Evolutionary conservation across 73 alveolate species (phyloP).

Genomic region (Durusdinium trenchii): DNA sequence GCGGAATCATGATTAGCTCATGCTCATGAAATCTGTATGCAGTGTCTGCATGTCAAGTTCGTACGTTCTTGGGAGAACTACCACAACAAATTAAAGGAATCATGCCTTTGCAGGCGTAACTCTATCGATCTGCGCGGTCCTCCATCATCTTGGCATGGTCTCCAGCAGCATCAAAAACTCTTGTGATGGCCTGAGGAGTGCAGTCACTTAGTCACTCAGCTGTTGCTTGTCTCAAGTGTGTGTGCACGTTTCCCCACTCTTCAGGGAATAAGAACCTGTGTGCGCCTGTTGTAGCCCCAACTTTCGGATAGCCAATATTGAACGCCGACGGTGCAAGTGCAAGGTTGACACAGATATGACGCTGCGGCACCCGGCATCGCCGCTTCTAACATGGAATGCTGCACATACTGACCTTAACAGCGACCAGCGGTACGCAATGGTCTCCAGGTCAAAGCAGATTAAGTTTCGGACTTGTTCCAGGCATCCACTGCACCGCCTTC

Average conservation of each 20-base stretch:
- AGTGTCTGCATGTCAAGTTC: not conserved
- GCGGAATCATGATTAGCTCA: not conserved
- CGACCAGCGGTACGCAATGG: not conserved
- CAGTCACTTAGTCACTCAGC: not conserved
- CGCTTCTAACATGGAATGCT: constrained; percentile 82
- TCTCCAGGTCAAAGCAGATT: not conserved
- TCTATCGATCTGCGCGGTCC: not conserved
- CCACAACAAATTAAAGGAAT: not conserved
- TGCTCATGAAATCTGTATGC: not conserved
- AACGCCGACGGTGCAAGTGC: no score
- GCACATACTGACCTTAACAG: constrained; percentile 65
- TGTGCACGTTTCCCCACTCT: not conserved
- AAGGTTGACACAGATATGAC: no score
- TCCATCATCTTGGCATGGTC: constrained; percentile 94
- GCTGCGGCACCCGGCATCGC: not conserved
- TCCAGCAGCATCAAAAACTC: constrained; percentile 71
- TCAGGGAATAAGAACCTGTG: no score
- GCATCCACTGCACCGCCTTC: constrained; percentile 93
- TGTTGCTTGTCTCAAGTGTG: not conserved
- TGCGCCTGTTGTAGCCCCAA: no score
- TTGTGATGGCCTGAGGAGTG: constrained; percentile 70
- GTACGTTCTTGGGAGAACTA: not conserved
- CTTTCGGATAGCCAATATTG: no score
- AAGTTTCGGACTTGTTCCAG: constrained; percentile 55
- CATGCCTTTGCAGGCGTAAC: not conserved